A percentile compares a stretch with the other conserved stretches of the same genome.
These are phyloP conservation scores for Plectosphaerella plurivora DNA, from an alignment of 2,329 filamentous ascomycete species.

Conservation along the genomic window DNA sequence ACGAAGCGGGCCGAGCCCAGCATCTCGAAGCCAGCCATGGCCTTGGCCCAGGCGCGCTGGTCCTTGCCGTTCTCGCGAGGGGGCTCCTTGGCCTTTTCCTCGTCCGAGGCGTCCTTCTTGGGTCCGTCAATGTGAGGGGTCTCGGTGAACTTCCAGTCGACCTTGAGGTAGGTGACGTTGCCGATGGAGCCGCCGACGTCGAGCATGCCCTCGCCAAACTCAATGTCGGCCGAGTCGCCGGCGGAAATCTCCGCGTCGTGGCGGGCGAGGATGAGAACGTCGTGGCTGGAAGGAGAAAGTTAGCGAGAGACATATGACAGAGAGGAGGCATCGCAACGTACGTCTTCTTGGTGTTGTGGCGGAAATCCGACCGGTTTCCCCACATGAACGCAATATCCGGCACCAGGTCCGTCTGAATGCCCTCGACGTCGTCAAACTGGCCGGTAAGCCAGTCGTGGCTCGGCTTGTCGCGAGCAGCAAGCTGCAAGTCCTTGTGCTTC, in stretches of 20 bases:
- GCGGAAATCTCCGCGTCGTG: slow-evolving; percentile 18
- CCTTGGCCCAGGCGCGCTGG: slow-evolving; percentile 20
- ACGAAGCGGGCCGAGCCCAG: slow-evolving; percentile 18
- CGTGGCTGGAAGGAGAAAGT: slow-evolving; percentile 15
- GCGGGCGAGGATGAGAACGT: slow-evolving; percentile 19
- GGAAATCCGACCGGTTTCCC: slow-evolving; percentile 19
- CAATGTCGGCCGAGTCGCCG: slow-evolving; percentile 13
- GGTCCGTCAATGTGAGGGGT: slow-evolving; percentile 16
- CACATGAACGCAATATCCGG: slow-evolving; percentile 22
- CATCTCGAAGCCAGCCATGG: slow-evolving; percentile 18
- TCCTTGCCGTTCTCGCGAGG: slow-evolving; percentile 16
- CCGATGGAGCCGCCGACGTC: slow-evolving; percentile 15
- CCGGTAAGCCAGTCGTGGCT: slow-evolving; percentile 20
- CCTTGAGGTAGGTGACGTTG: slow-evolving; percentile 20
- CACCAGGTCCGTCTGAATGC: slow-evolving; percentile 17
- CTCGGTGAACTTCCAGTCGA: slow-evolving; percentile 20
- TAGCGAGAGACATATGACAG: not conserved
- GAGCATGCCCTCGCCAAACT: slow-evolving; percentile 17
- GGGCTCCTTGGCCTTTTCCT: too few species aligned
- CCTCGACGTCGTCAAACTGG: slow-evolving; percentile 12
- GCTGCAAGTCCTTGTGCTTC: slow-evolving; percentile 17
- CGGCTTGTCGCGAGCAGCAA: slow-evolving; percentile 18
- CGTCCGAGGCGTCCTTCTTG: not conserved
- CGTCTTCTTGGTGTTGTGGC: slow-evolving; percentile 19
- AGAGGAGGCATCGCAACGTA: slow-evolving; percentile 7